Evolutionary conservation across 2,329 filamentous ascomycete species (phyloP).

Genomic region (Arachnomyces sp.): DNA sequence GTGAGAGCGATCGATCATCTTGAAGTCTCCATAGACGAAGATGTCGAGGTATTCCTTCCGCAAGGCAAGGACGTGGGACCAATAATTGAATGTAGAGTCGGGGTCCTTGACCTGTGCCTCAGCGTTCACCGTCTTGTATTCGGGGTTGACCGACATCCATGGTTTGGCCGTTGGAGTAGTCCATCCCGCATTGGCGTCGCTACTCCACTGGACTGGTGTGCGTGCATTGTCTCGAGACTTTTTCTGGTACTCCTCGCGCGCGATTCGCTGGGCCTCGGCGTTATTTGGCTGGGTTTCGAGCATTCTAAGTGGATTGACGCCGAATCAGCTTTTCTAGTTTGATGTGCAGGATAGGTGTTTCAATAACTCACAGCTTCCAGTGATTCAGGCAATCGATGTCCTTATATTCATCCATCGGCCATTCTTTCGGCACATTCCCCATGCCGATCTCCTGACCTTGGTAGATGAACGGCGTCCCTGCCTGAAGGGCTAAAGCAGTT

Average conservation of each 20-base stretch:
- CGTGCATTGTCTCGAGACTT: slow-evolving; percentile 20
- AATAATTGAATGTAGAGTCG: slow-evolving; percentile 50
- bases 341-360: neutral
- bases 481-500: slow-evolving; percentile 46
- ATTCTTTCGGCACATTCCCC: slow-evolving; percentile 37
- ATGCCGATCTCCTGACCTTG: slow-evolving; percentile 47
- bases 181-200: slow-evolving; percentile 12
- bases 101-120: slow-evolving; percentile 23
- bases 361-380: slow-evolving; percentile 30
- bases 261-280: slow-evolving; percentile 8
- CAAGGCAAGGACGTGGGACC: slow-evolving; percentile 46
- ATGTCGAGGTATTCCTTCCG: slow-evolving; percentile 53
- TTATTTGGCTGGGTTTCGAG: slow-evolving; percentile 10
- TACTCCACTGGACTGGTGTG: slow-evolving; percentile 20
- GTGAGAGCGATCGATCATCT: slow-evolving; percentile 42
- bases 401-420: slow-evolving; percentile 42
- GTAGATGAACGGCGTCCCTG: slow-evolving; percentile 46
- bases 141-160: slow-evolving; percentile 60
- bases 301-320: slow-evolving; percentile 6
- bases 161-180: slow-evolving; percentile 29
- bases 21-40: slow-evolving; percentile 56
- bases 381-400: slow-evolving; percentile 47
- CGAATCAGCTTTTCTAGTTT: slow-evolving; percentile 21
- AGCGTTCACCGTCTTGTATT: slow-evolving; percentile 53
- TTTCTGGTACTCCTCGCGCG: slow-evolving; percentile 12